Conservation (phyloP, 768 basidiomycete species). For the Rhodotorula toruloides region DNA sequence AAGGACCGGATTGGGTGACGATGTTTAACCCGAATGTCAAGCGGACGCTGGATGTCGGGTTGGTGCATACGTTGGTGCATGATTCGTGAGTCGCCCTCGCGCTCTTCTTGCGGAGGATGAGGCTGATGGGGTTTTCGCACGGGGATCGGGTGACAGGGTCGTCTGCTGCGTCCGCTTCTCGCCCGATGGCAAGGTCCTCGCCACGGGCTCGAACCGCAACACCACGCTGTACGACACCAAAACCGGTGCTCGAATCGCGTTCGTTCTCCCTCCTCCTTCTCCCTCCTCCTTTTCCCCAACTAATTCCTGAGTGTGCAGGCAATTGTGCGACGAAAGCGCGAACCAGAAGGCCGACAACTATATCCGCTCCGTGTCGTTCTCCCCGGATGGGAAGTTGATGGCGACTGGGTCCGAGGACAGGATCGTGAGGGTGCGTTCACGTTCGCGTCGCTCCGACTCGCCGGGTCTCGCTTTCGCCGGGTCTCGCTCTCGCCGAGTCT, state of each 20-base stretch:
- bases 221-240: constrained; percentile 93
- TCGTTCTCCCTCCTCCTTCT: constrained; percentile 40
- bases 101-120: neutral
- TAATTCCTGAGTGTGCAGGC: constrained; percentile 56
- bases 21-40: constrained; percentile 78
- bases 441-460: neutral
- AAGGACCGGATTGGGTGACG: constrained; percentile 80
- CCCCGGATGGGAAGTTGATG: constrained; percentile 64
- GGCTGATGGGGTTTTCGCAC: neutral
- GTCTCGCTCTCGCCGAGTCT: too few species aligned
- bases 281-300: neutral
- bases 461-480: too few species aligned
- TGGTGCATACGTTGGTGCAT: constrained; percentile 83
- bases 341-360: constrained; percentile 73
- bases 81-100: constrained; percentile 59
- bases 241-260: constrained; percentile 80
- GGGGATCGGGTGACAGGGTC: constrained; percentile 52
- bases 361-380: constrained; percentile 77
- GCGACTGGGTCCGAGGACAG: constrained; percentile 87
- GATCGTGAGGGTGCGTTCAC: constrained; percentile 67
- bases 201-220: constrained; percentile 92
- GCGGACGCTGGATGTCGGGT: constrained; percentile 66
- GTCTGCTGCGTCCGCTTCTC: constrained; percentile 91
- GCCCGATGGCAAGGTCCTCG: constrained; percentile 83
- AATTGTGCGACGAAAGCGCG: constrained; percentile 71